phyloP scores from a whole-genome alignment of 345 rosid genomes.

The Cochlearia excelsa region DNA sequence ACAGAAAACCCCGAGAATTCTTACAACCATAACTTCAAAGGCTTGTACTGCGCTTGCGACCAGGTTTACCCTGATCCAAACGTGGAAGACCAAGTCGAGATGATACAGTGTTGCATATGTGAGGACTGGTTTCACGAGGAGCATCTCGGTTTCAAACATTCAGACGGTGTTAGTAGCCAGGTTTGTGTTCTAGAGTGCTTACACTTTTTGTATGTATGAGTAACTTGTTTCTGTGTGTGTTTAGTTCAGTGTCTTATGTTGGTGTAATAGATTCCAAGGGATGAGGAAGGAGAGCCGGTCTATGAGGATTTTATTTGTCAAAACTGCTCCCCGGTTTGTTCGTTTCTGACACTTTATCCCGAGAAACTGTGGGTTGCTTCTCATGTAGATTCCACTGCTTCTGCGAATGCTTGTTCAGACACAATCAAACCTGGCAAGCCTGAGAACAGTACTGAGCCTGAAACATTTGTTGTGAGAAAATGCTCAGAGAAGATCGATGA shows the following conservation, averaged over 20 bases:
- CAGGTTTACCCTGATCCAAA: conserved; percentile 90
- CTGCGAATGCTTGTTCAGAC: conserved; percentile 41
- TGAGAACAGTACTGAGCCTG: conserved; percentile 38
- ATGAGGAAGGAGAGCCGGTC: conserved; percentile 80
- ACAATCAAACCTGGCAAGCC: conserved; percentile 43
- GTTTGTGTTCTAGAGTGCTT: conserved; percentile 37
- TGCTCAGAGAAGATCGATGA: conserved; percentile 42
- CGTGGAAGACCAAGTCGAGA: conserved; percentile 84
- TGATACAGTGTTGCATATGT: conserved; percentile 94
- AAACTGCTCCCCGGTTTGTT: conserved; percentile 62
- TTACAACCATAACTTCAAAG: conserved; percentile 91
- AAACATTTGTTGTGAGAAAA: conserved; percentile 39
- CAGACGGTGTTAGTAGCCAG: conserved; percentile 52
- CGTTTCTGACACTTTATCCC: conserved; percentile 66
- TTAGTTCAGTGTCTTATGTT: not conserved
- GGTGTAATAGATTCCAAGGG: conserved; percentile 66
- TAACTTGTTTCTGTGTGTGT: not conserved
- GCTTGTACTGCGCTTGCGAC: conserved; percentile 77
- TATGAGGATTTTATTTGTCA: conserved; percentile 90
- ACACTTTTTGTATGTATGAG: not conserved
- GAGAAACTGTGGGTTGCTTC: conserved; percentile 52
- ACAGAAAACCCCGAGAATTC: conserved; percentile 67
- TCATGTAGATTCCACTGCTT: conserved; percentile 32
- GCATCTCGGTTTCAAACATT: conserved; percentile 64
- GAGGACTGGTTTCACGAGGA: conserved; percentile 99